These are phyloP conservation scores for Spiraea crenata DNA, from an alignment of 331 rosid genomes.

Conservation along the genomic window DNA sequence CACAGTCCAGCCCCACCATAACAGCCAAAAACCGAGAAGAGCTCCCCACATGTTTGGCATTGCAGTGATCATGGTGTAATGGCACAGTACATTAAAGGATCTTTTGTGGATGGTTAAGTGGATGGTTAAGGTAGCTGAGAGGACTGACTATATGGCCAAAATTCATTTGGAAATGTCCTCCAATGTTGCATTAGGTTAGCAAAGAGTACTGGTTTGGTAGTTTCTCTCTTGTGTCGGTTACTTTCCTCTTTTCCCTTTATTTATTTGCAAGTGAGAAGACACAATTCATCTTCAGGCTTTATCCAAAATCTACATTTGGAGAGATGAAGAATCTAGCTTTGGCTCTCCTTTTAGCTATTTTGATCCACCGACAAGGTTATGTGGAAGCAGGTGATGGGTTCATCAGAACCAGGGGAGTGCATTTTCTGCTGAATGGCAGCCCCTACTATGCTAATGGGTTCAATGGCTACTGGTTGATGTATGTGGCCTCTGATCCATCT, in stretches of 20 bases:
- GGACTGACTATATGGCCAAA: background rate
- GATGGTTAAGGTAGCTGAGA: background rate
- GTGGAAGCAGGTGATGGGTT: conserved; percentile 71
- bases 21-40: background rate
- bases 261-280: conserved; percentile 31
- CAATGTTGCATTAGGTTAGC: background rate
- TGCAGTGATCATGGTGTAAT: background rate
- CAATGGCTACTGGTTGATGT: conserved; percentile 96
- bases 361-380: conserved; percentile 35
- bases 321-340: conserved; percentile 56
- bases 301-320: conserved; percentile 13
- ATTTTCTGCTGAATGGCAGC: conserved; percentile 64
- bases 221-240: conserved; percentile 6
- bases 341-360: conserved; percentile 40
- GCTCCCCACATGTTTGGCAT: background rate
- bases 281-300: conserved; percentile 10
- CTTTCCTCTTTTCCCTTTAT: background rate
- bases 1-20: background rate
- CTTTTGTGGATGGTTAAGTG: background rate
- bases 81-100: conserved; percentile 3
- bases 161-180: background rate
- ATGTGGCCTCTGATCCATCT: conserved; percentile 77
- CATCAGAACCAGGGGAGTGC: conserved; percentile 68
- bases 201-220: background rate
- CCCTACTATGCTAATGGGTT: conserved; percentile 92